Conservation (phyloP, 805 yeast genomes). For the Zygotorulaspora chibaensis region DNA sequence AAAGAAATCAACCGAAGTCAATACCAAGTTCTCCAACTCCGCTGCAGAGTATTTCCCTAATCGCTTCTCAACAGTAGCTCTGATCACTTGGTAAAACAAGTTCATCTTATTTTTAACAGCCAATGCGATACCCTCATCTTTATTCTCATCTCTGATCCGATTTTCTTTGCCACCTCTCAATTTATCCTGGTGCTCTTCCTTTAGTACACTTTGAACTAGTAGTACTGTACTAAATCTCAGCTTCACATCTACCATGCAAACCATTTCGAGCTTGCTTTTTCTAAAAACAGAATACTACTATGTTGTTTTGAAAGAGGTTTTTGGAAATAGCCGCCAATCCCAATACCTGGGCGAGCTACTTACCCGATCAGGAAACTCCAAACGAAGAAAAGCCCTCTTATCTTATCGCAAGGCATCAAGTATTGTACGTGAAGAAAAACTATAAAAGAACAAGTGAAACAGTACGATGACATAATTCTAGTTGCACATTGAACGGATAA, state of each 20-base stretch:
- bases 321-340: slow-evolving; percentile 3
- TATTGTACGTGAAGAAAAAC: slow-evolving; percentile 4
- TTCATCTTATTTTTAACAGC: slow-evolving; percentile 6
- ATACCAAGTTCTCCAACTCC: slow-evolving; percentile 8
- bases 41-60: slow-evolving; percentile 7
- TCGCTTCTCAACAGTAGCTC: slow-evolving; percentile 15
- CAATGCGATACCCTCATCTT: slow-evolving; percentile 1
- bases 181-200: slow-evolving; percentile 6
- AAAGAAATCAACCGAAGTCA: slow-evolving; percentile 15
- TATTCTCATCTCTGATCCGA: neutral
- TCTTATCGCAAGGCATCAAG: neutral
- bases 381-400: slow-evolving; percentile 1
- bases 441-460: neutral
- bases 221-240: slow-evolving; percentile 14
- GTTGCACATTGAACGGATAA: neutral
- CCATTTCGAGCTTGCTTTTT: slow-evolving; percentile 8
- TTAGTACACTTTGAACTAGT: slow-evolving; percentile 10
- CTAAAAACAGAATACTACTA: neutral
- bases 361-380: slow-evolving; percentile 4
- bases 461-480: too few species aligned
- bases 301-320: neutral
- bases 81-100: slow-evolving; percentile 12
- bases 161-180: neutral
- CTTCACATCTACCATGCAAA: slow-evolving; percentile 18
- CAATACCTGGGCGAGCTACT: neutral